Evolutionary conservation across 2,329 filamentous ascomycete genomes (phyloP), one percentile per base, ranked within the genome.

Genomic region (Epichloe scottii): DNA sequence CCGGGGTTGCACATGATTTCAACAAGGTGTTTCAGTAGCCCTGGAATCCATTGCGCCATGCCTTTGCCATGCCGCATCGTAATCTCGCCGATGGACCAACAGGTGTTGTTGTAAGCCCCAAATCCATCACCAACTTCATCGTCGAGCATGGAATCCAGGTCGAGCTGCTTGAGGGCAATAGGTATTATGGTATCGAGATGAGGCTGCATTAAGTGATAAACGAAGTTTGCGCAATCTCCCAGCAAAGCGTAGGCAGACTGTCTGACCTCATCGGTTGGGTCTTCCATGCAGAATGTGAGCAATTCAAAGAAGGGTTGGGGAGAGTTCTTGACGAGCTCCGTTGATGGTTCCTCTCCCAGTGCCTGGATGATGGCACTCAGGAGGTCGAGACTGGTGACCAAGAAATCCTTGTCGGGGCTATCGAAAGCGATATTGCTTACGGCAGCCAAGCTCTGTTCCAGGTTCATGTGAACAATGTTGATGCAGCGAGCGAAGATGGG

Each of bases 81-180:
- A 55, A 97, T 93, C 71, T 98, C 93, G 41, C 93, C 93, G 23
- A 83, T 84, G 6, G 90, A 94, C 93, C 93, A 98, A 71, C 91
- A 97, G 21, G 93, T 91, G 64, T 98, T 98, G 76, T 97, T 98
- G 53, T 97, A 83, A 33, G 97, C 90, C 54, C 89, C 89, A 66
- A 95, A 96, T 14, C 83, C 84, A 17, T 81, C 85, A 56, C 95
- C 88, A 45, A 89, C 82, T 54, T 89, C 86, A 59, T 94, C 88
- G 54, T 90, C 85, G 17, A 81, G 69, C 48, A 89, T 78, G 51
- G 76, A 76, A 54, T 89, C 85, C 57, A 95, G 73, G 57, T 97
- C 90, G 30, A 98, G 79, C 64, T 97, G 90, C 60, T 82, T 81
- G 56, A 96, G 78, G n/a, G 96, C 71, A 46, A 91, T 82, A 0